Evolutionary conservation across 331 rosid species (phyloP), one percentile per base, ranked within the genome.

Genomic region (Dryas integrifolia): DNA sequence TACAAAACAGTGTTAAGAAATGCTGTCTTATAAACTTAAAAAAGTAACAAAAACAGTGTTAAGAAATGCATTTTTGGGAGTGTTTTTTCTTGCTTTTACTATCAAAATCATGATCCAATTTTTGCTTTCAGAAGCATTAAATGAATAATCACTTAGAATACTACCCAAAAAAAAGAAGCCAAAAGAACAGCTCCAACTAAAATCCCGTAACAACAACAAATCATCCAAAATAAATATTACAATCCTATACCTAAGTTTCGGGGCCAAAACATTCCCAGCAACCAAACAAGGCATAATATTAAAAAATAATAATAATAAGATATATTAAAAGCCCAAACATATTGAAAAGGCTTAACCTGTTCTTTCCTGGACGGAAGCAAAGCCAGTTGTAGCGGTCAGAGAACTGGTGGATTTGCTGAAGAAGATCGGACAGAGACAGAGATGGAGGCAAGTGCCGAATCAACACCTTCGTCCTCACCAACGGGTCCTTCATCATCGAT

Each of bases 391-490:
- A 87, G 84, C 92, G 96, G 72, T 82, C 86, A 39, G 82, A 64
- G 73, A 95, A 90, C 44, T 72, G 92, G 46, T 83, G 80, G 38
- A 91, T 85, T 77, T 87, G 96, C 26, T 77, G 87, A 62, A 81
- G 60, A 92, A 95, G 89, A 91, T 91, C 97, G 49, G 97, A 85
- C 71, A 83, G 85, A 40, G 96, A 65, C n/a, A 95, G 93, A 53
- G 97, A 88, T 15, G 98, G 98, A 16, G 98, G 98, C 68, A 95
- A 81, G 85, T 82, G 96, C 81, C 98, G 82, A 55, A 95, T 75
- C 65, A 89, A 94, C 66, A 89, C 96, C 83, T 94, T 95, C 65
- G 96, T 95, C 78, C 75, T 86, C 76, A 83, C 89, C 11, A 38
- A 61, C 11, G 86, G 89, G 35, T 72, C 90, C 80, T 89, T 95